Evolutionary conservation across 2,329 filamentous ascomycete genomes (phyloP).

Genomic region (Eutypella sp.): DNA sequence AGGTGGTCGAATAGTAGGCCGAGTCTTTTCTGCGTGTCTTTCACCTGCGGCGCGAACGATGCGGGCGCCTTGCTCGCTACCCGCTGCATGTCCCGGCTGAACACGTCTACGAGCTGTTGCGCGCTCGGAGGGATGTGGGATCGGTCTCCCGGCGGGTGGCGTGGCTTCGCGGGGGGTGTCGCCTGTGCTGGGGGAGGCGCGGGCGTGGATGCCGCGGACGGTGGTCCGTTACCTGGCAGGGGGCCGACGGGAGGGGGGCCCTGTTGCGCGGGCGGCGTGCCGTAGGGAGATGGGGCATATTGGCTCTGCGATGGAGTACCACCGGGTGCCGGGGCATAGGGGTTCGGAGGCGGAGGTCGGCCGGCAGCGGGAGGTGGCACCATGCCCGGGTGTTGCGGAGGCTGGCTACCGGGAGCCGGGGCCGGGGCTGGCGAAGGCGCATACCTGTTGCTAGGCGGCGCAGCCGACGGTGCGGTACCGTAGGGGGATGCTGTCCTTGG

Average conservation of each 20-base stretch:
- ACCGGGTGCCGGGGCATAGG: conserved; percentile 46
- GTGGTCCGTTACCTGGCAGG: conserved; percentile 37
- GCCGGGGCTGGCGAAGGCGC: conserved; percentile 61
- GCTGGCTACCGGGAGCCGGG: conserved; percentile 36
- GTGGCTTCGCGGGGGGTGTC: conserved; percentile 51
- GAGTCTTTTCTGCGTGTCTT: conserved; percentile 89
- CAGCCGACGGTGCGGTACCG: conserved; percentile 67
- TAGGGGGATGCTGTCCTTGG: conserved; percentile 80
- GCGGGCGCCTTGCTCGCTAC: conserved; percentile 80
- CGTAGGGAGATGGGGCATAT: conserved; percentile 57
- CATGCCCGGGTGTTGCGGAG: conserved; percentile 28
- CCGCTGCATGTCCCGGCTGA: conserved; percentile 80
- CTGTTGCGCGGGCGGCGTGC: conserved; percentile 34
- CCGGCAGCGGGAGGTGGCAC: conserved; percentile 30
- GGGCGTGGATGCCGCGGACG: conserved; percentile 25
- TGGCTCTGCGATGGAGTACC: conserved; percentile 43
- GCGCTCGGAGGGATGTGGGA: conserved; percentile 79
- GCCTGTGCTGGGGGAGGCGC: conserved; percentile 45
- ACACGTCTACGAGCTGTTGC: conserved; percentile 73
- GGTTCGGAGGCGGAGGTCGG: conserved; percentile 42
- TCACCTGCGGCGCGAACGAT: conserved; percentile 83
- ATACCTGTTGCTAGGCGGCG: conserved; percentile 71
- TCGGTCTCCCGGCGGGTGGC: conserved; percentile 79
- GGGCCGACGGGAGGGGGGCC: conserved; percentile 33
- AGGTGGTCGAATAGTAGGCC: conserved; percentile 94